Base-by-base conservation (phyloP, 192 early-diverging fungal genomes). In the Dissophora globulifera region DNA sequence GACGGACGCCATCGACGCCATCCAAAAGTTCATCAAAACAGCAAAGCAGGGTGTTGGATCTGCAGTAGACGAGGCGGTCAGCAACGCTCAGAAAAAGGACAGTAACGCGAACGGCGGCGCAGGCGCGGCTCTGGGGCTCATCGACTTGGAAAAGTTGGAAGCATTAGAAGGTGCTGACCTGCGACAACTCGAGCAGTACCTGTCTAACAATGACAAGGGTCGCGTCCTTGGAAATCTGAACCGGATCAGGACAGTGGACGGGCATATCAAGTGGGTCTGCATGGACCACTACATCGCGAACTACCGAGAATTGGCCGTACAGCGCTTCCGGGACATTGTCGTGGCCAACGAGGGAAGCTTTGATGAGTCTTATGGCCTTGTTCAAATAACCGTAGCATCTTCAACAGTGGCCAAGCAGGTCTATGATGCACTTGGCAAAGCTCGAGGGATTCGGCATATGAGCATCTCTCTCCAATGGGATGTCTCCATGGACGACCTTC, bases 201-300 rank as follows among this genome's bases (percentile, higher is more conserved):
- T 58, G 20, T 30, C 5, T 16, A 45, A 12, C 23, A 8, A 29
- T 15, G 56, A 58, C n/a, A 7, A 29, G 23, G 56, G n/a, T 2
- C 56, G 42, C 3, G 42, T 30, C 2, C 33, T 61, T 35, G 58
- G 58, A 32, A 49, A 61, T 32, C 46, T 49, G 0, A 49, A 61
- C 46, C 23, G 47, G n/a, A 35, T 32, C 32, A 46, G 43, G n/a
- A 46, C 56, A 11, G 27, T 16, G 38, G 29, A 58, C 13, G 43
- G 42, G 3, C 40, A 58, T 10, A 32, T 50, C 46, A 61, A 61
- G 31, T 61, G 58, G 58, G 47, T 61, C 3, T 49, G 46, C 10
- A 29, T 47, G n/a, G 46, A 47, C 19, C 58, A 61, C 31, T 61
- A 38, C 17, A 26, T 43, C 15, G 19, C 47, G 46, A 61, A 61